Evolutionary conservation across 1,139 yeast species (phyloP).

Genomic region (Pichiaceae sp.): DNA sequence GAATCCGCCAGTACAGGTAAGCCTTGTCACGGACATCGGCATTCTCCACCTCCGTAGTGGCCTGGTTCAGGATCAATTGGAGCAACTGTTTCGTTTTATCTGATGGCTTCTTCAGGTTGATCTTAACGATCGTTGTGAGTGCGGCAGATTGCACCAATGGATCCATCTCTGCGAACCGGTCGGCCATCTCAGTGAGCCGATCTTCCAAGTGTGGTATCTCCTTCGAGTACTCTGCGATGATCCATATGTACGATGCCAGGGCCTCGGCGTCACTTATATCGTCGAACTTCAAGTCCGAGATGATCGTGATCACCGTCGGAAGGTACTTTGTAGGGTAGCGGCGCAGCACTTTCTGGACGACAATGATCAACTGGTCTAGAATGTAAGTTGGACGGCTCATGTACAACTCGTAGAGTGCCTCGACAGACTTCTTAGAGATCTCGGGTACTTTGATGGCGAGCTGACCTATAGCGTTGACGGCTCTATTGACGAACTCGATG

Average conservation of each 20-base stretch:
- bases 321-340: conserved; percentile 63
- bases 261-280: conserved; percentile 57
- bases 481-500: conserved; percentile 74
- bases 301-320: conserved; percentile 62
- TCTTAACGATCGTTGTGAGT: conserved; percentile 71
- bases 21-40: conserved; percentile 95
- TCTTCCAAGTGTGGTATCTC: conserved; percentile 48
- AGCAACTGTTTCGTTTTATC: conserved; percentile 43
- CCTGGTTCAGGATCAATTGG: conserved; percentile 65
- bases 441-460: conserved; percentile 73
- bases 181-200: conserved; percentile 42
- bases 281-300: conserved; percentile 45
- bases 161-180: conserved; percentile 63
- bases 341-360: conserved; percentile 72
- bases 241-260: conserved; percentile 76
- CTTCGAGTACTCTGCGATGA: conserved; percentile 80
- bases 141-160: conserved; percentile 69
- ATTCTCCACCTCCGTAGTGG: conserved; percentile 76
- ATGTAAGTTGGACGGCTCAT: conserved; percentile 73
- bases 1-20: conserved; percentile 86
- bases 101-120: conserved; percentile 41
- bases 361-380: conserved; percentile 72
- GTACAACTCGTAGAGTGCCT: conserved; percentile 62
- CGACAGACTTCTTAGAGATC: conserved; percentile 61
- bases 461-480: conserved; percentile 81